Base-by-base conservation (phyloP, 2,329 filamentous ascomycete genomes). In the Aureobasidium vineae region DNA sequence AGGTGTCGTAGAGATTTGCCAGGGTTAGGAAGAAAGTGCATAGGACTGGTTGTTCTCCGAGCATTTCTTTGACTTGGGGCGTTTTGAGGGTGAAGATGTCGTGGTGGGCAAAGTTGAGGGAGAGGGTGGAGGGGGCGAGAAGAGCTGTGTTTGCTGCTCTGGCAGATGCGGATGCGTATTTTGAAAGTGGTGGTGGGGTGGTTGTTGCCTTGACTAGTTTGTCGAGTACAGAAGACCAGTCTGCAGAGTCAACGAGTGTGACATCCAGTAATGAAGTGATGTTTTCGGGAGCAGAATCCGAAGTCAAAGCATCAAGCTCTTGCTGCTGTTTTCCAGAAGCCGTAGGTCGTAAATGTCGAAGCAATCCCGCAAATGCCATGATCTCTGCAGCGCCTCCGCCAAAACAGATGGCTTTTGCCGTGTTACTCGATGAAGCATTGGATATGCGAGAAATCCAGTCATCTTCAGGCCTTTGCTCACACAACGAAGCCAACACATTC, bases 321-420 rank as follows among this genome's bases (percentile, higher is more conserved):
- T n/a, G 5, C 23, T 52, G 52, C 11, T 45, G 43, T 23, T 36
- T 50, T 15, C 64, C 64, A 23, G 45, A 54, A 16, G 45, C 53
- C 10, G 31, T 19, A 2, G 53, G 33, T 21, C 19, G 28, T n/a
- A 60, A n/a, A 36, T 66, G 36, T 15, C 64, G 53, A n/a, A 66
- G 15, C 13, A 66, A 13, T 43, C 43, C 64, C 38, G 53, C 45
- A 33, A 66, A 66, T n/a, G 53, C 64, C 43, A 66, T 36, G 1
- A 66, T 11, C n/a, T 66, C 64, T 10, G 64, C 64, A 33, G 64
- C 64, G 15, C 31, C 43, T 10, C 64, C 64, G 6, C 64, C 64
- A 28, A 66, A 66, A 26, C 64, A 66, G 1, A 60, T 7, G 3
- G 13, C 26, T 50, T 60, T 66, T 6, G 28, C 7, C 7, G 6